These are phyloP conservation scores for Euphrasia arctica DNA, from an alignment of 305 asterid species.

Conservation along the genomic window DNA sequence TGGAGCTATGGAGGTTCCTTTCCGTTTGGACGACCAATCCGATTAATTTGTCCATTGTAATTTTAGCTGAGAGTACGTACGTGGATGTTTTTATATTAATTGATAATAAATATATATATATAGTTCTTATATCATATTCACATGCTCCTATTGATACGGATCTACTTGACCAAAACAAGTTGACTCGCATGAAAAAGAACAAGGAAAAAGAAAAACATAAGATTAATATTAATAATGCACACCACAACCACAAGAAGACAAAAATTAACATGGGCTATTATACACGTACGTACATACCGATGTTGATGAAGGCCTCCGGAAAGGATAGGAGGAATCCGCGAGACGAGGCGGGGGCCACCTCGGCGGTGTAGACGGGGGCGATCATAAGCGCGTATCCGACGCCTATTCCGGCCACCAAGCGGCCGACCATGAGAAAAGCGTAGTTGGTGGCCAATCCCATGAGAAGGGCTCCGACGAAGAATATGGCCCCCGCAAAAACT, in stretches of 20 bases:
- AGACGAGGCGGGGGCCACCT: slow-evolving; percentile 60
- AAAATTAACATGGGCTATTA: neutral
- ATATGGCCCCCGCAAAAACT: slow-evolving; percentile 56
- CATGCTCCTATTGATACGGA: no score
- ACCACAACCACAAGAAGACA: neutral
- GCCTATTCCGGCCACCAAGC: slow-evolving; percentile 71
- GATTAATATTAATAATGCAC: neutral
- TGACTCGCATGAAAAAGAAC: no score
- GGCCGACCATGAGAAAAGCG: slow-evolving; percentile 67
- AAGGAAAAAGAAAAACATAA: neutral
- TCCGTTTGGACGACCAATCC: no score
- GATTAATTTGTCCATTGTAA: no score
- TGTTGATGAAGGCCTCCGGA: slow-evolving; percentile 30
- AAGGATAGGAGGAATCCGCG: neutral
- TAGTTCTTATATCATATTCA: no score
- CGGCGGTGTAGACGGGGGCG: slow-evolving; percentile 84
- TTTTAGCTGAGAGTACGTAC: no score
- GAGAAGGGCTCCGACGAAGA: slow-evolving; percentile 61
- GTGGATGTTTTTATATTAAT: no score
- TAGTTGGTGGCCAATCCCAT: slow-evolving; percentile 79
- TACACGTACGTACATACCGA: neutral
- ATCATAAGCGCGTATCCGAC: slow-evolving; percentile 77
- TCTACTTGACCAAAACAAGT: no score
- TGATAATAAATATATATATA: no score
- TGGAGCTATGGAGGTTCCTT: no score